Conservation (phyloP, 495 filamentous ascomycete species). For the Neurospora sp. region DNA sequence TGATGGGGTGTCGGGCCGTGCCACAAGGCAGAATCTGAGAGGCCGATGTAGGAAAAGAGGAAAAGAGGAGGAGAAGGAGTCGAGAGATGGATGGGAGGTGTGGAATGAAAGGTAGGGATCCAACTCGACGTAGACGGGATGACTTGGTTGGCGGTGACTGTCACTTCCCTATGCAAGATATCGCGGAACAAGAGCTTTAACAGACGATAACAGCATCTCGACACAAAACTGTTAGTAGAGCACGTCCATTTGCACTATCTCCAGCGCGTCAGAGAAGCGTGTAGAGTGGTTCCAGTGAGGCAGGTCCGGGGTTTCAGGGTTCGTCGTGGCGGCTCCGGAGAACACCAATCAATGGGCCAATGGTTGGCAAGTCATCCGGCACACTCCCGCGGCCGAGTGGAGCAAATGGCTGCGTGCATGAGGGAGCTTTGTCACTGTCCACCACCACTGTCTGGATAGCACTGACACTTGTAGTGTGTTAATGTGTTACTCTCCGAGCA, state of each 20-base stretch:
- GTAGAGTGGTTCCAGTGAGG: not conserved
- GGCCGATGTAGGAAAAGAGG: not conserved
- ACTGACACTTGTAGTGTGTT: not conserved
- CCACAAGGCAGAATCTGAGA: not conserved
- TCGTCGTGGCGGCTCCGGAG: not conserved
- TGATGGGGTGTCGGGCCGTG: not conserved
- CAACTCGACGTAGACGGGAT: constrained; percentile 10
- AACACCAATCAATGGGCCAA: not conserved
- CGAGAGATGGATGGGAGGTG: constrained; percentile 1
- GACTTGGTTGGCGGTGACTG: constrained; percentile 23
- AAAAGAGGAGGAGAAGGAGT: constrained; percentile 1
- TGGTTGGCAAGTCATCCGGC: not conserved
- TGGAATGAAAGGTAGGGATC: not conserved
- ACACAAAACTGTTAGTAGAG: not conserved
- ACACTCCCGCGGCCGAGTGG: not conserved
- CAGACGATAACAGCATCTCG: not conserved
- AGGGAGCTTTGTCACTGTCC: not conserved
- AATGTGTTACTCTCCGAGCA: not conserved
- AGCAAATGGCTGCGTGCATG: not conserved
- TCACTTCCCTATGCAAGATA: not conserved
- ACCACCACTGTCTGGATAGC: not conserved
- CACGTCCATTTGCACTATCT: not conserved
- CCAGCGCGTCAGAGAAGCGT: not conserved
- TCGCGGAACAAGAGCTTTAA: not conserved
- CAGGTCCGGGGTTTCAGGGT: not conserved